Conservation (phyloP, 768 basidiomycete species). For the Leucogyrophana mollusca region DNA sequence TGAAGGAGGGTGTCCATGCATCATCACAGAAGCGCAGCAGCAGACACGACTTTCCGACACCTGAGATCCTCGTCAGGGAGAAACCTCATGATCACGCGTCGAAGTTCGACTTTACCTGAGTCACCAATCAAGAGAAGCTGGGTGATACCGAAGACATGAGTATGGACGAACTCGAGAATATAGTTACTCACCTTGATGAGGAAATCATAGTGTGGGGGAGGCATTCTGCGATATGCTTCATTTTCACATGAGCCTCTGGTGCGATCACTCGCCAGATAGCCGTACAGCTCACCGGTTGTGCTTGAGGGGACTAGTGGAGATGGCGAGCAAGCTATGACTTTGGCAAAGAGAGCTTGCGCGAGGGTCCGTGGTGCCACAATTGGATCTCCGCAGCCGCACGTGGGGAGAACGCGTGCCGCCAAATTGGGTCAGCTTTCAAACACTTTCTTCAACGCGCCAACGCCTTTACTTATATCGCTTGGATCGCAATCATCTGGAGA, state of each 20-base stretch:
- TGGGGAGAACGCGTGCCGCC: slow-evolving; percentile 8
- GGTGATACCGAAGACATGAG: slow-evolving; percentile 1
- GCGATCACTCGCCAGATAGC: background rate
- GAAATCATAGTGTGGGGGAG: slow-evolving; percentile 95
- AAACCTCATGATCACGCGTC: slow-evolving; percentile 2
- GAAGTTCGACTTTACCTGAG: slow-evolving; percentile 57
- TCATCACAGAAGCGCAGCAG: slow-evolving; percentile 97
- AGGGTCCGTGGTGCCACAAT: slow-evolving; percentile 1
- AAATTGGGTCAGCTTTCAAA: background rate
- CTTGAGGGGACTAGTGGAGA: background rate
- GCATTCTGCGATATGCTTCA: slow-evolving; percentile 46
- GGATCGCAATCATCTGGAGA: no score
- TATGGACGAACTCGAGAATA: background rate
- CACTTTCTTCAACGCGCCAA: no score
- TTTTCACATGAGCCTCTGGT: background rate
- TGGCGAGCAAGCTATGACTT: background rate
- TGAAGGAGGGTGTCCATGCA: slow-evolving; percentile 98
- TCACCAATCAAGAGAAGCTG: slow-evolving; percentile 95
- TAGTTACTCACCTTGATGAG: slow-evolving; percentile 73
- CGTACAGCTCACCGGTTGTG: background rate
- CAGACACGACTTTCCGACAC: slow-evolving; percentile 97
- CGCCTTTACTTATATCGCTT: no score
- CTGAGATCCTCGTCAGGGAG: slow-evolving; percentile 33
- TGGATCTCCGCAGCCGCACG: slow-evolving; percentile 20
- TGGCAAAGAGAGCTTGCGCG: background rate